These are phyloP conservation scores for Micractinium sp. DNA, from an alignment of 139 green algal genomes.

Conservation along the genomic window DNA sequence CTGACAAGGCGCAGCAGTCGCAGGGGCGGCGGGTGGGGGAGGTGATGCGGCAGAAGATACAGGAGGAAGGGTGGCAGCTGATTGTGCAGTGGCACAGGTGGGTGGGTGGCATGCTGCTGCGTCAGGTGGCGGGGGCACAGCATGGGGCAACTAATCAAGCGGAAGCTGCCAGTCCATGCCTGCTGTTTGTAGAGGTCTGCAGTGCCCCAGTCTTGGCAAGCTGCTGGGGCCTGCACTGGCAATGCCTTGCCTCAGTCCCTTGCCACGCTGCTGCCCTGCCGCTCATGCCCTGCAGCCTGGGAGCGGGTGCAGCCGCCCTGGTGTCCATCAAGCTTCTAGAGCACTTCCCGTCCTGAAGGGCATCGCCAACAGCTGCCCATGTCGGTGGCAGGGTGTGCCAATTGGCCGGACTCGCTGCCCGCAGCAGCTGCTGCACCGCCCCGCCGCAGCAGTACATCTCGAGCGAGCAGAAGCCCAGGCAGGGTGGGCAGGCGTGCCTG, in stretches of 20 bases:
- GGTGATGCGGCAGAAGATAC: constrained; percentile 24
- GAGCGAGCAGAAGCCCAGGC: constrained; percentile 59
- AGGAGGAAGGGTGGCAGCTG: constrained; percentile 48
- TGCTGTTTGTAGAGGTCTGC: too few relatives aligned
- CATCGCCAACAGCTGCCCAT: constrained; percentile 56
- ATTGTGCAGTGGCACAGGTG: constrained; percentile 60
- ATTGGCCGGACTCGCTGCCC: too few relatives aligned
- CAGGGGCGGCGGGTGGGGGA: constrained; percentile 9
- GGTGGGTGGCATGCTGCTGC: background rate
- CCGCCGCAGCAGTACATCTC: constrained; percentile 96
- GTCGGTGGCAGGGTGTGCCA: background rate
- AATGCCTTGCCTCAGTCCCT: background rate
- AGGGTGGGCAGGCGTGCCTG: background rate
- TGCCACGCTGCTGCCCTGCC: background rate
- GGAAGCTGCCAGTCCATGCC: too few relatives aligned
- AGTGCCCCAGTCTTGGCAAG: too few relatives aligned
- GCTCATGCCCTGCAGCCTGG: constrained; percentile 27
- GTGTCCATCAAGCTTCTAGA: constrained; percentile 54
- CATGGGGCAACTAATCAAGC: too few relatives aligned
- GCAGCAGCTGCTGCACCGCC: too few relatives aligned
- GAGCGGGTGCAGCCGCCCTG: constrained; percentile 55
- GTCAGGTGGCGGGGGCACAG: too few relatives aligned
- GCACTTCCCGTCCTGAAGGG: constrained; percentile 54
- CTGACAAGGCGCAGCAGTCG: background rate
- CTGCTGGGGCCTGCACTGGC: too few relatives aligned